A percentile compares a stretch with the other conserved stretches of the same genome.
phyloP scores from a whole-genome alignment of 495 filamentous ascomycete genomes.

The Tuber melanosporum region DNA sequence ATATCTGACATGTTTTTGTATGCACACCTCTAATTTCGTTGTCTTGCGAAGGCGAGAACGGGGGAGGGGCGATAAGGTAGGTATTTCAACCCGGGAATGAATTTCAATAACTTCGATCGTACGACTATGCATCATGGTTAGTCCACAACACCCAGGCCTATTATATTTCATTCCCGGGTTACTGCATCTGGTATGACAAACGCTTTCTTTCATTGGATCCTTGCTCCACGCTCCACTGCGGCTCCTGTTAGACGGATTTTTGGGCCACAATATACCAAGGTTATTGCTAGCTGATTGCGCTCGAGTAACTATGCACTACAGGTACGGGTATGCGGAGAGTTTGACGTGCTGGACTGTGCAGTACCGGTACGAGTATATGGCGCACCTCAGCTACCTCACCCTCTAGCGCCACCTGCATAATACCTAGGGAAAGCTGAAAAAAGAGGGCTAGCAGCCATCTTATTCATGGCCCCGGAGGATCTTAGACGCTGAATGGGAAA shows the following conservation, averaged over 20 bases:
- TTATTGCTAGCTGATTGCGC: background rate
- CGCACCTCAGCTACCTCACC: background rate
- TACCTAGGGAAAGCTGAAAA: background rate
- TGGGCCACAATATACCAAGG: background rate
- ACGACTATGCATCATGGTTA: background rate
- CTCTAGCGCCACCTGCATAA: background rate
- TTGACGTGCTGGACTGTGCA: background rate
- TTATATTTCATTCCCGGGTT: background rate
- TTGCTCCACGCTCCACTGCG: background rate
- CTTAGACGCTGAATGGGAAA: background rate
- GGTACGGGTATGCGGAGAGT: no score
- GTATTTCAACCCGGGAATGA: background rate
- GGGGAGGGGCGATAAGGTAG: background rate
- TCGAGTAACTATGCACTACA: no score
- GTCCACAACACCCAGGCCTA: background rate
- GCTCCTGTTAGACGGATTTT: background rate
- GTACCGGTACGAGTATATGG: background rate
- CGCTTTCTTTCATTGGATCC: background rate
- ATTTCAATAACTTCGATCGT: background rate
- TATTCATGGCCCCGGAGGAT: background rate
- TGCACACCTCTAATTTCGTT: background rate
- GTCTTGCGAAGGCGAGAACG: background rate
- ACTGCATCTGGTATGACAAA: background rate
- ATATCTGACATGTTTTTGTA: background rate
- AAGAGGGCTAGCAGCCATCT: background rate